Percentiles rank a stretch among this genome's conserved stretches.
phyloP scores from a whole-genome alignment of 495 filamentous ascomycete genomes.

The Daldinia grandis region DNA sequence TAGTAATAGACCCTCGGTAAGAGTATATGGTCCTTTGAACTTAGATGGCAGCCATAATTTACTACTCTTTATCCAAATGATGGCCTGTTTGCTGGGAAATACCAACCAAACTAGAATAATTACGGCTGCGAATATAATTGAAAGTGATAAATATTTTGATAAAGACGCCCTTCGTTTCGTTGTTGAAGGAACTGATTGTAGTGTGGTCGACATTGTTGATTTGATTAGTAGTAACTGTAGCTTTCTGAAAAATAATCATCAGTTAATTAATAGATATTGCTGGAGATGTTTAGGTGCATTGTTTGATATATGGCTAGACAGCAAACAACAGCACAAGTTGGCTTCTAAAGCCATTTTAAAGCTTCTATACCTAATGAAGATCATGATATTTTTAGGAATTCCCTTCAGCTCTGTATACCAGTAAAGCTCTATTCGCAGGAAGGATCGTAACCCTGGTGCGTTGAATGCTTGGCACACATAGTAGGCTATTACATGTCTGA shows the following conservation, averaged over 20 bases:
- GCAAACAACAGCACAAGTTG: neutral
- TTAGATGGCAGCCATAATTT: slow-evolving; percentile 4
- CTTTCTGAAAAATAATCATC: neutral
- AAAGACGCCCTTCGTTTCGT: neutral
- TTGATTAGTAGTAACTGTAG: neutral
- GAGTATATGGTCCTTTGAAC: slow-evolving; percentile 10
- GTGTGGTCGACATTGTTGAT: neutral
- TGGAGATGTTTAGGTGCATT: too few relatives aligned
- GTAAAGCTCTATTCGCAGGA: neutral
- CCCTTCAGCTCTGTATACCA: slow-evolving; percentile 5
- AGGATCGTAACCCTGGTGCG: slow-evolving; percentile 13
- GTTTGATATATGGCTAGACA: neutral
- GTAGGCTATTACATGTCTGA: slow-evolving; percentile 11
- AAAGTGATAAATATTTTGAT: neutral
- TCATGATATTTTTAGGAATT: slow-evolving; percentile 22
- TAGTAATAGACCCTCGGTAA: slow-evolving; percentile 17
- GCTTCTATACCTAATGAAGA: neutral
- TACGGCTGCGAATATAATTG: neutral
- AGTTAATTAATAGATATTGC: too few relatives aligned
- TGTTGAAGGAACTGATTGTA: neutral
- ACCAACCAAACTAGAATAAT: neutral
- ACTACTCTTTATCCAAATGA: slow-evolving; percentile 7
- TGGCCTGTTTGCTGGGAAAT: slow-evolving; percentile 1
- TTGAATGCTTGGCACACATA: slow-evolving; percentile 19
- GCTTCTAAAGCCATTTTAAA: slow-evolving; percentile 6